A percentile compares a stretch with the other conserved stretches of the same genome.
These are phyloP conservation scores for Solanum phureja DNA, from an alignment of 257 asterid species.

Conservation along the genomic window DNA sequence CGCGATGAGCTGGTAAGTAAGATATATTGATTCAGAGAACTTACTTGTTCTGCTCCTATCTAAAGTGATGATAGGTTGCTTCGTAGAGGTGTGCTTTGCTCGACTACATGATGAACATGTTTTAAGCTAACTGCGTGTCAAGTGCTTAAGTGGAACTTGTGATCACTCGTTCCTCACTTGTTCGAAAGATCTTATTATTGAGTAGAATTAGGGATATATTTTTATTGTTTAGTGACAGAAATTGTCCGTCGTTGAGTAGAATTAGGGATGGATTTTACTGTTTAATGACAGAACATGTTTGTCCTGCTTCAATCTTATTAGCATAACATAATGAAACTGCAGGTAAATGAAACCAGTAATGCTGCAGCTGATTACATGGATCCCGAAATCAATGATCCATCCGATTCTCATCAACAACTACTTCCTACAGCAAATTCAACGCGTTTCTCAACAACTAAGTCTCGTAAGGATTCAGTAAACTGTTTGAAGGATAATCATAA, in stretches of 20 bases:
- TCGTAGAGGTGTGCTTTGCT: too few species aligned
- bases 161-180: too few species aligned
- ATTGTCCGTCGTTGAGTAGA: too few species aligned
- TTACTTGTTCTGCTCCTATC: too few species aligned
- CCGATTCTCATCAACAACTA: background rate
- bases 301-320: background rate
- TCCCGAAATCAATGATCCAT: background rate
- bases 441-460: background rate
- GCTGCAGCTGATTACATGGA: background rate
- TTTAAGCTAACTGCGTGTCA: too few species aligned
- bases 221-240: too few species aligned
- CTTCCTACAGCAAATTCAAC: background rate
- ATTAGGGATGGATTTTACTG: background rate
- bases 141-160: too few species aligned
- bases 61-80: too few species aligned
- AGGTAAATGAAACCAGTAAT: background rate
- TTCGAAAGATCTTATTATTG: too few species aligned
- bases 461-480: background rate
- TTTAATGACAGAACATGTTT: background rate
- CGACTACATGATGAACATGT: background rate
- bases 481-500: background rate
- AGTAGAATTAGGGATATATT: too few species aligned
- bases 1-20: conserved; percentile 17
- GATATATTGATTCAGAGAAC: background rate
- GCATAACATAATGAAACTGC: background rate